Conservation (phyloP, 768 basidiomycete genomes). For the Cyathus striatus region DNA sequence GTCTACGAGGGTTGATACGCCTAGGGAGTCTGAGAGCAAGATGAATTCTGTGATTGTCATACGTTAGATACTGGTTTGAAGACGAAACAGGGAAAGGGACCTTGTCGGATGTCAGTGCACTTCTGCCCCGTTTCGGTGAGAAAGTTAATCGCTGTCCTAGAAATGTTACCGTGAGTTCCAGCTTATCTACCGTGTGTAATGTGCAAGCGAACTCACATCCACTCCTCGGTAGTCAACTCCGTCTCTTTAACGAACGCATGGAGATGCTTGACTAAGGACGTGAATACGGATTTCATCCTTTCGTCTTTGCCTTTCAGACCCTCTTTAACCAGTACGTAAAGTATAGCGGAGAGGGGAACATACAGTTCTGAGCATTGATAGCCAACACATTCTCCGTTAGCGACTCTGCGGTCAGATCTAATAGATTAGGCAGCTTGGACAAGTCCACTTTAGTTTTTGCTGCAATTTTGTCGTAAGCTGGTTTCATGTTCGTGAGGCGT, state of each 20-base stretch:
- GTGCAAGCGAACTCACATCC: conserved; percentile 47
- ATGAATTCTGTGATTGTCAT: conserved; percentile 68
- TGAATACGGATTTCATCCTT: conserved; percentile 38
- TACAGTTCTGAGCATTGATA: conserved; percentile 35
- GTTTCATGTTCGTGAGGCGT: no score
- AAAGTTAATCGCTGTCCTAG: conserved; percentile 71
- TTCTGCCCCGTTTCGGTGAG: conserved; percentile 71
- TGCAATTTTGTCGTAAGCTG: no score
- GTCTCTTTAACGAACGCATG: conserved; percentile 76
- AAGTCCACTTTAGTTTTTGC: no score
- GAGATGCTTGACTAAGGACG: conserved; percentile 53
- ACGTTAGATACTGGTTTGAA: no score
- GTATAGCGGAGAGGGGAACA: conserved; percentile 6
- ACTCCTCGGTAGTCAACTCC: conserved; percentile 77
- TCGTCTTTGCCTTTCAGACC: conserved; percentile 26
- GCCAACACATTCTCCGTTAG: conserved; percentile 36
- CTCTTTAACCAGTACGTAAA: neutral
- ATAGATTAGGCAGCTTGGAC: conserved; percentile 33
- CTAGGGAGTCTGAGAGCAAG: conserved; percentile 78
- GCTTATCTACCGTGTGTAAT: no score
- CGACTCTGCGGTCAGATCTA: conserved; percentile 34
- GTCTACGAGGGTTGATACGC: conserved; percentile 76
- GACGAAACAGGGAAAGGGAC: conserved; percentile 13
- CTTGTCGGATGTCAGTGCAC: conserved; percentile 62
- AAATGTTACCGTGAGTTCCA: conserved; percentile 12